Percentiles rank a stretch among this genome's conserved stretches.
Conservation (phyloP, 768 basidiomycete genomes). For the Mycena haematopus region DNA sequence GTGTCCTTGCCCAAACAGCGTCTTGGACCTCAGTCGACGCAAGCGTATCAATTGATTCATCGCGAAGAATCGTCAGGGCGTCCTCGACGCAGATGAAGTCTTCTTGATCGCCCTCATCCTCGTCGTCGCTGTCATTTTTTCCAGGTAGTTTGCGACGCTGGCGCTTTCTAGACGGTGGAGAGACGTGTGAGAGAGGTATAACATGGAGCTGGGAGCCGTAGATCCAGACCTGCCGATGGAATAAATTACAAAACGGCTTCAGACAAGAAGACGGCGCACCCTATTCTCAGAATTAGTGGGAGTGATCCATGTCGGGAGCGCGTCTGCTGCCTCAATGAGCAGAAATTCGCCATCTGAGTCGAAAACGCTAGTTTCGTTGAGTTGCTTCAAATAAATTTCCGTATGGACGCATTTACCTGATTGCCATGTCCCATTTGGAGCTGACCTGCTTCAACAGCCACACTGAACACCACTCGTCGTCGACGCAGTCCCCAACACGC, state of each 20-base stretch:
- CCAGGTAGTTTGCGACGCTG: slow-evolving; percentile 53
- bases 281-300: slow-evolving; percentile 93
- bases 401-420: slow-evolving; percentile 59
- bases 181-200: slow-evolving; percentile 79
- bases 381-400: slow-evolving; percentile 1
- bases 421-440: slow-evolving; percentile 77
- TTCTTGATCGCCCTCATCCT: slow-evolving; percentile 53
- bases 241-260: slow-evolving; percentile 40
- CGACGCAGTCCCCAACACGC: slow-evolving; percentile 95
- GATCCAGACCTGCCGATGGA: slow-evolving; percentile 84
- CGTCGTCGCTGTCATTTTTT: slow-evolving; percentile 55
- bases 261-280: slow-evolving; percentile 58
- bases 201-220: slow-evolving; percentile 83
- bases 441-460: slow-evolving; percentile 87
- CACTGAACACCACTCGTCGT: slow-evolving; percentile 96
- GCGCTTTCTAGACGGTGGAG: slow-evolving; percentile 64
- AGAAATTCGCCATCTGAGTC: slow-evolving; percentile 97
- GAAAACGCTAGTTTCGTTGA: slow-evolving; percentile 55
- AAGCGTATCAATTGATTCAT: slow-evolving; percentile 57
- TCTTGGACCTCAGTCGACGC: slow-evolving; percentile 69
- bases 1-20: slow-evolving; percentile 73
- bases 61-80: slow-evolving; percentile 67
- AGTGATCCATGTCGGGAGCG: slow-evolving; percentile 87
- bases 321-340: slow-evolving; percentile 94
- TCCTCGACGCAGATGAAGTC: slow-evolving; percentile 65